Percentiles rank a stretch among this genome's conserved stretches.
Conservation (phyloP, 352 stramenopile species). For the Bremia lactucae region DNA sequence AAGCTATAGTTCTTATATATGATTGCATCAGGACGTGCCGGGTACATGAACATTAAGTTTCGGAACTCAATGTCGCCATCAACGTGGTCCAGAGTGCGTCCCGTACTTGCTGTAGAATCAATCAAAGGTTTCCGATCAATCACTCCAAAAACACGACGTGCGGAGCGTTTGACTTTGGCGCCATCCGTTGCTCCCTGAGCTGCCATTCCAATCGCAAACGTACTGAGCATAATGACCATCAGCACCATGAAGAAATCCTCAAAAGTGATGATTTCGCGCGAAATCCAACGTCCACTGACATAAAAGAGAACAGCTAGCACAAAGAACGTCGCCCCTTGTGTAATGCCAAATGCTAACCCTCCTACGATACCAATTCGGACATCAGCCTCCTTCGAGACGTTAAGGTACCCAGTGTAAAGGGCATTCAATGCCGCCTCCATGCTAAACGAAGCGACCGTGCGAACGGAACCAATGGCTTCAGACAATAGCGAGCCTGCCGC, state of each 20-base stretch:
- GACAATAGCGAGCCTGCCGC: conserved; percentile 29
- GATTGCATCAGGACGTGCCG: conserved; percentile 24
- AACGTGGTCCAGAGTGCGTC: conserved; percentile 13
- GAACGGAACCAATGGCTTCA: conserved; percentile 35
- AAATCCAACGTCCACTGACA: conserved; percentile 46
- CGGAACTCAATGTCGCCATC: conserved; percentile 26
- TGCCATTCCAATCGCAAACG: conserved; percentile 27
- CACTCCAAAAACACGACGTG: conserved; percentile 25
- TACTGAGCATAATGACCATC: conserved; percentile 56
- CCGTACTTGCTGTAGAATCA: conserved; percentile 18
- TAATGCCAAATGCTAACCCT: conserved; percentile 56
- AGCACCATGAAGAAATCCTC: conserved; percentile 64
- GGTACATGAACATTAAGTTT: conserved; percentile 23
- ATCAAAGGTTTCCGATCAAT: conserved; percentile 26
- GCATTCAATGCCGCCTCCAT: conserved; percentile 31
- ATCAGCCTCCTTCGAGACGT: conserved; percentile 23
- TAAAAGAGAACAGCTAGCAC: conserved; percentile 67
- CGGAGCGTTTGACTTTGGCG: conserved; percentile 20
- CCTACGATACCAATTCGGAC: conserved; percentile 37
- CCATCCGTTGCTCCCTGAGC: conserved; percentile 23
- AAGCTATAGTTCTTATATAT: conserved; percentile 31
- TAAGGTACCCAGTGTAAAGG: conserved; percentile 26
- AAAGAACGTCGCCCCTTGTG: conserved; percentile 57
- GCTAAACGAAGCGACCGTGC: conserved; percentile 47
- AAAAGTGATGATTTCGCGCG: conserved; percentile 44